Evolutionary conservation across 495 filamentous ascomycete genomes (phyloP).

Genomic region (Trichoderma gamsii): DNA sequence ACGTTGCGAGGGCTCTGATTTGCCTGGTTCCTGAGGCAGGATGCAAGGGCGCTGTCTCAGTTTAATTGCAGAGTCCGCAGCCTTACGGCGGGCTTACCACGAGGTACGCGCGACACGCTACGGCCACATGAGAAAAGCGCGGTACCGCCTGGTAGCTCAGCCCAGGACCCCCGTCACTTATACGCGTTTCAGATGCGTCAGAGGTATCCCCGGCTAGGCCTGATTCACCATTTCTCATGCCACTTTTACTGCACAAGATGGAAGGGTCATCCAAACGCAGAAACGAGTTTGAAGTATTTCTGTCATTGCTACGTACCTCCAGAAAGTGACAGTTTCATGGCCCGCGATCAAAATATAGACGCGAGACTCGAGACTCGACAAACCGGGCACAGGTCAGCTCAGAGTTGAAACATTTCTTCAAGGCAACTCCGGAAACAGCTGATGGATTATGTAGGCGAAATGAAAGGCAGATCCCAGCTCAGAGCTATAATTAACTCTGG

Average conservation of each 20-base stretch:
- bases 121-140: background rate
- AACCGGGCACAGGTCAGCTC: background rate
- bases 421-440: too few species aligned
- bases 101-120: background rate
- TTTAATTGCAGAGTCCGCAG: slow-evolving; percentile 5
- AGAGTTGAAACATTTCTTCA: background rate
- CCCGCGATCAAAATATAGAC: too few species aligned
- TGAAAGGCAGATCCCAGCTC: slow-evolving; percentile 9
- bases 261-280: slow-evolving; percentile 4
- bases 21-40: background rate
- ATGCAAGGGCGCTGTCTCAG: slow-evolving; percentile 2
- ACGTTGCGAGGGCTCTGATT: background rate
- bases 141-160: background rate
- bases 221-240: slow-evolving; percentile 1
- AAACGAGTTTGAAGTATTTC: slow-evolving; percentile 7
- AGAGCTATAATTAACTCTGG: background rate
- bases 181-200: slow-evolving; percentile 10
- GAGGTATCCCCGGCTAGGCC: background rate
- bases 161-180: background rate
- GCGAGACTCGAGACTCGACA: too few species aligned
- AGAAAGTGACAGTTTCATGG: too few species aligned
- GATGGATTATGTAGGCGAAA: background rate
- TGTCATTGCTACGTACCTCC: background rate
- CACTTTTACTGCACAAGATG: background rate
- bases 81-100: slow-evolving; percentile 1